phyloP scores from a whole-genome alignment of 129 eudicot species.

The Oenanthe sinensis region DNA sequence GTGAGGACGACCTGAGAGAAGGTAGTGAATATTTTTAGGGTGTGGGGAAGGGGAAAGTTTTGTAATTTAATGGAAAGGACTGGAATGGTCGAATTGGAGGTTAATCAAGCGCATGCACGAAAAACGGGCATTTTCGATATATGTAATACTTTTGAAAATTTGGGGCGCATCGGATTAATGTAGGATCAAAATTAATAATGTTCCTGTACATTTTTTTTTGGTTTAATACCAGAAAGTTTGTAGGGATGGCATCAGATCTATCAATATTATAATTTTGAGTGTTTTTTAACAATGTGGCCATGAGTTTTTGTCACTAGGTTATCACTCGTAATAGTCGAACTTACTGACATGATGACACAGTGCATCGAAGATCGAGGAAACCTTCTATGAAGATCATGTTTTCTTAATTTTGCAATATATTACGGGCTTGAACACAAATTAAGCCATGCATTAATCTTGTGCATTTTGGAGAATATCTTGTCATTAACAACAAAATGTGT shows the following conservation, averaged over 20 bases:
- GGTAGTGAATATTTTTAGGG: neutral
- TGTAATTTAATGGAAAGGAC: constrained; percentile 23
- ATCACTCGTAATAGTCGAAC: neutral
- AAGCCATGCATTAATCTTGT: neutral
- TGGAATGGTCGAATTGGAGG: constrained; percentile 12
- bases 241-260: neutral
- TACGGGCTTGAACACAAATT: too few relatives aligned
- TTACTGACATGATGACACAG: too few relatives aligned
- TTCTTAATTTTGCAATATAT: too few relatives aligned
- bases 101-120: neutral
- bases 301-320: too few relatives aligned
- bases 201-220: too few relatives aligned
- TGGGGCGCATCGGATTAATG: too few relatives aligned
- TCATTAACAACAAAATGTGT: neutral
- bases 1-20: constrained; percentile 4
- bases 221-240: too few relatives aligned
- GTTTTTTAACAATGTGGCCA: too few relatives aligned
- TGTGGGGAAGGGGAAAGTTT: neutral
- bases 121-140: neutral
- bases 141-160: too few relatives aligned
- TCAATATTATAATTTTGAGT: too few relatives aligned
- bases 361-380: too few relatives aligned
- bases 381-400: neutral
- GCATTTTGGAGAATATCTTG: neutral
- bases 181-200: neutral